phyloP scores from a whole-genome alignment of 768 basidiomycete genomes.

The Kwoniella dendrophila region DNA sequence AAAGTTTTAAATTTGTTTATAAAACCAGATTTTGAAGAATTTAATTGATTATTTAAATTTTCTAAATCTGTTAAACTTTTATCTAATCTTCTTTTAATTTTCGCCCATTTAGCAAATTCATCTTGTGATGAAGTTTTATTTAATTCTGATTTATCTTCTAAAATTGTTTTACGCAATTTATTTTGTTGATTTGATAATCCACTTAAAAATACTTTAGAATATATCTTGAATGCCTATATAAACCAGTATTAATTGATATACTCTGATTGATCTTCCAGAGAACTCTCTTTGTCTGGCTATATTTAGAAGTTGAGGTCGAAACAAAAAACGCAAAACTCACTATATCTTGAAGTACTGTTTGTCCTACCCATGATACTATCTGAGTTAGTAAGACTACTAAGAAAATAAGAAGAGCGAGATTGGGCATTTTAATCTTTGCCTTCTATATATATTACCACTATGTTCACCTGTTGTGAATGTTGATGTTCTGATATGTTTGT shows the following conservation, averaged over 20 bases:
- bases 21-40: constrained; percentile 66
- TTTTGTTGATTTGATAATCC: constrained; percentile 65
- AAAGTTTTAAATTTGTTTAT: constrained; percentile 69
- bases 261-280: too few species aligned
- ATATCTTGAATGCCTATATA: constrained; percentile 69
- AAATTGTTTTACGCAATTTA: constrained; percentile 75
- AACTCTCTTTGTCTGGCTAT: too few species aligned
- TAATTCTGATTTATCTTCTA: constrained; percentile 79
- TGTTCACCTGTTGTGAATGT: neutral
- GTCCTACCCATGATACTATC: constrained; percentile 83
- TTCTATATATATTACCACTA: neutral
- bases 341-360: constrained; percentile 76
- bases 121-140: constrained; percentile 90
- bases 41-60: constrained; percentile 76
- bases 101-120: constrained; percentile 98
- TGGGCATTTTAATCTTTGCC: constrained; percentile 31
- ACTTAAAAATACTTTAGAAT: constrained; percentile 68
- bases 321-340: constrained; percentile 61
- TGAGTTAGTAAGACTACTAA: constrained; percentile 78
- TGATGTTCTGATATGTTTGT: neutral
- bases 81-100: constrained; percentile 83
- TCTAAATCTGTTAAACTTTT: constrained; percentile 89
- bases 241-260: neutral
- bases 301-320: neutral
- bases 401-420: constrained; percentile 77